Percentiles rank a stretch among this genome's conserved stretches.
Conservation (phyloP, 352 stramenopile species). For the Pythium sp. region DNA sequence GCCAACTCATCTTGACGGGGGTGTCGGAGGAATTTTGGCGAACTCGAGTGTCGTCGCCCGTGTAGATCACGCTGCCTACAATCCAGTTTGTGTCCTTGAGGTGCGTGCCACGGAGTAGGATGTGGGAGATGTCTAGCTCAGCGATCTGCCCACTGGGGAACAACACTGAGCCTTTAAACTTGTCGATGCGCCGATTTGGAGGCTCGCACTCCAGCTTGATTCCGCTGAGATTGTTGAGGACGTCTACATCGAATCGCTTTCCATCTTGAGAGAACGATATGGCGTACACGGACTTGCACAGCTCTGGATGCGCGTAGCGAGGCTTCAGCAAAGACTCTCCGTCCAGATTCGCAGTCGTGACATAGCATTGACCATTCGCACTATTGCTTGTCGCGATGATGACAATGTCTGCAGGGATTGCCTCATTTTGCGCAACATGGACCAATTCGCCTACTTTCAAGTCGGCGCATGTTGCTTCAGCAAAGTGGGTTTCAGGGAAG, state of each 20-base stretch:
- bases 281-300: slow-evolving; percentile 25
- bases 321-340: slow-evolving; percentile 89
- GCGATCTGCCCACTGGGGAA: slow-evolving; percentile 18
- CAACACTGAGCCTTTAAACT: slow-evolving; percentile 73
- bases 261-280: slow-evolving; percentile 29
- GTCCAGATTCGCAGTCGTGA: slow-evolving; percentile 87
- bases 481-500: slow-evolving; percentile 24
- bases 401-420: slow-evolving; percentile 68
- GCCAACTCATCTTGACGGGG: slow-evolving; percentile 66
- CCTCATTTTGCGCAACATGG: slow-evolving; percentile 63
- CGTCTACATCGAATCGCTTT: slow-evolving; percentile 15
- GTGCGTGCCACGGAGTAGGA: slow-evolving; percentile 67
- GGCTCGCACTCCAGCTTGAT: slow-evolving; percentile 41
- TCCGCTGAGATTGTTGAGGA: slow-evolving; percentile 15
- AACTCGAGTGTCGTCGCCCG: slow-evolving; percentile 86
- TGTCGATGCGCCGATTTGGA: slow-evolving; percentile 67
- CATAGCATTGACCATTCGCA: slow-evolving; percentile 64
- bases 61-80: slow-evolving; percentile 83
- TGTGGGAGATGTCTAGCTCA: slow-evolving; percentile 61
- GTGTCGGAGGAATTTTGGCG: slow-evolving; percentile 73
- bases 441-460: slow-evolving; percentile 81
- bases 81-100: slow-evolving; percentile 74
- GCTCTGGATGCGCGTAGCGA: slow-evolving; percentile 44
- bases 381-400: slow-evolving; percentile 50
- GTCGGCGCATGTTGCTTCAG: slow-evolving; percentile 32